phyloP scores from a whole-genome alignment of 1,139 yeast species.

The Ashbya aceris region DNA sequence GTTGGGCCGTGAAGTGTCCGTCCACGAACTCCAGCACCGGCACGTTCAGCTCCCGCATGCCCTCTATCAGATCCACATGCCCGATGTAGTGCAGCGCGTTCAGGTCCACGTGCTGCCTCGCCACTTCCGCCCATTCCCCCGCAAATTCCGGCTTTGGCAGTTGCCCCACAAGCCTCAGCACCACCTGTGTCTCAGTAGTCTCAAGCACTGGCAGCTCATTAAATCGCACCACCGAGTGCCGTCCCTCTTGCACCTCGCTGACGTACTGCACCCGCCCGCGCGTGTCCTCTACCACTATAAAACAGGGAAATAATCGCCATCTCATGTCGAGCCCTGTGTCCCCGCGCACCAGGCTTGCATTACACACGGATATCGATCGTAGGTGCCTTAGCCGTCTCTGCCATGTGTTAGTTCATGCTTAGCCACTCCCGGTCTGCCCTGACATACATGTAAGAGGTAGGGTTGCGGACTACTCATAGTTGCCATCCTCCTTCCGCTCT shows the following conservation, averaged over 20 bases:
- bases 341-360: constrained; percentile 10
- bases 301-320: constrained; percentile 13
- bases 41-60: constrained; percentile 5
- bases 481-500: not conserved
- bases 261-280: constrained; percentile 18
- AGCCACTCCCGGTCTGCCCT: not conserved
- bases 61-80: constrained; percentile 8
- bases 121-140: constrained; percentile 15
- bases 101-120: constrained; percentile 13
- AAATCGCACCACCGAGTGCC: constrained; percentile 14
- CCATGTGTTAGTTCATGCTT: not conserved
- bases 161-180: constrained; percentile 16
- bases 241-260: constrained; percentile 21
- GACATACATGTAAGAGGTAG: constrained; percentile 3
- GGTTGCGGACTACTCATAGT: constrained; percentile 1
- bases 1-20: constrained; percentile 16
- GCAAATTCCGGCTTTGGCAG: constrained; percentile 12
- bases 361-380: constrained; percentile 17
- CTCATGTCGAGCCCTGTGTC: constrained; percentile 2
- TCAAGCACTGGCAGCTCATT: constrained; percentile 19
- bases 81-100: constrained; percentile 12
- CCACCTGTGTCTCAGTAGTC: constrained; percentile 10
- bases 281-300: constrained; percentile 16
- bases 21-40: constrained; percentile 14
- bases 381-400: constrained; percentile 22